These are phyloP conservation scores for Aureobasidium sp. DNA, from an alignment of 2,329 filamentous ascomycete genomes.

Conservation along the genomic window DNA sequence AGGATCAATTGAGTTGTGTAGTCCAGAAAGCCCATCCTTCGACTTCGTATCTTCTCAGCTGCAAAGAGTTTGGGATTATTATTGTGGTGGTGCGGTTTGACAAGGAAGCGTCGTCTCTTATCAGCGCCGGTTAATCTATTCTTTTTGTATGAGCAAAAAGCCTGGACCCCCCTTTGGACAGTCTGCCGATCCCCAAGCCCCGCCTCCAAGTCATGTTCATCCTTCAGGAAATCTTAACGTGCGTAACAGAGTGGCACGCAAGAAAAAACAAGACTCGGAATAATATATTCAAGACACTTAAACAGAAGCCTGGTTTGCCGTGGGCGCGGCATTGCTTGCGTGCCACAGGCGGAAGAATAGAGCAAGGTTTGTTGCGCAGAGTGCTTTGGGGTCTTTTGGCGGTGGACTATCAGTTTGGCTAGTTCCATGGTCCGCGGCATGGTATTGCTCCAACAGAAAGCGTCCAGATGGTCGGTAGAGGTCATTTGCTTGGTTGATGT, in stretches of 20 bases:
- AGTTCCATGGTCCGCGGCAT: not conserved
- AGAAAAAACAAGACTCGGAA: not conserved
- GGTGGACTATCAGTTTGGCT: not conserved
- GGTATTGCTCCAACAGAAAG: not conserved
- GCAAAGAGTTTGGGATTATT: too few species aligned
- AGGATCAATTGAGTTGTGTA: not conserved
- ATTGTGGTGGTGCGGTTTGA: not conserved
- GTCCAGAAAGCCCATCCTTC: not conserved
- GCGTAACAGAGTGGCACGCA: not conserved
- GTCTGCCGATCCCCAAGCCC: not conserved
- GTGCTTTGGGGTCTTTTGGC: not conserved
- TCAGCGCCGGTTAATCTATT: slow-evolving; percentile 1
- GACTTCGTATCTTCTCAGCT: not conserved
- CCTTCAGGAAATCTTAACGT: not conserved
- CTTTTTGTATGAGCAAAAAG: not conserved
- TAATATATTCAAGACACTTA: not conserved
- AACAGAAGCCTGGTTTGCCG: not conserved
- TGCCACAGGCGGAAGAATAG: not conserved
- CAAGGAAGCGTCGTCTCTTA: not conserved
- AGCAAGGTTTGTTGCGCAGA: not conserved
- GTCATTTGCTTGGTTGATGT: not conserved
- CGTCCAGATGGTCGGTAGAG: not conserved
- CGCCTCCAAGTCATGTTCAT: not conserved
- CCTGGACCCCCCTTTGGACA: not conserved
- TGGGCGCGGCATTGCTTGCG: not conserved